Evolutionary conservation across 2,329 filamentous ascomycete genomes (phyloP).

Genomic region (Akanthomyces dipterigenus): DNA sequence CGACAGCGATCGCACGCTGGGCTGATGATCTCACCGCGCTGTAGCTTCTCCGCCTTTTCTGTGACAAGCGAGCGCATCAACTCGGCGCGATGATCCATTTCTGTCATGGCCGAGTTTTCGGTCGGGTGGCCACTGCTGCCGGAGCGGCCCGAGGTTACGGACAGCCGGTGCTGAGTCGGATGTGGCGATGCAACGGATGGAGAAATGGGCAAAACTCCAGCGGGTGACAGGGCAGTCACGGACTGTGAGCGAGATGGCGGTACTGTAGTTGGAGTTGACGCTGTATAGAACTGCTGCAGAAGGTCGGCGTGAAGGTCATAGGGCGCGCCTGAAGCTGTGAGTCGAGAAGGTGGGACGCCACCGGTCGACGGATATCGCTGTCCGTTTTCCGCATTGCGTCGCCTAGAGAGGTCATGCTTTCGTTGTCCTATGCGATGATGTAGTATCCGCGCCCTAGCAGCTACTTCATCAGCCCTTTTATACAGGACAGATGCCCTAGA

Average conservation of each 20-base stretch:
- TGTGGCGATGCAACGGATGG: constrained; percentile 21
- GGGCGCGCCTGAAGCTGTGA: constrained; percentile 22
- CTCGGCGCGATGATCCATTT: constrained; percentile 24
- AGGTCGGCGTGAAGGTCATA: constrained; percentile 49
- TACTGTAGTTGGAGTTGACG: constrained; percentile 13
- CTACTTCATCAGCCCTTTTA: constrained; percentile 71
- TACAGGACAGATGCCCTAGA: constrained; percentile 69
- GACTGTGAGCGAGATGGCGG: constrained; percentile 23
- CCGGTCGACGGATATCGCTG: constrained; percentile 28
- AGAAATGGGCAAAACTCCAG: constrained; percentile 21
- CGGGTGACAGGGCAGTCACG: constrained; percentile 19
- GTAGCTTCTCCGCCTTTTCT: constrained; percentile 66
- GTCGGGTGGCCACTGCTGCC: constrained; percentile 14
- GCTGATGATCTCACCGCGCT: constrained; percentile 66
- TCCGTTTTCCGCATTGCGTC: constrained; percentile 22
- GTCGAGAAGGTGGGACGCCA: constrained; percentile 15
- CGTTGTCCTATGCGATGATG: constrained; percentile 60
- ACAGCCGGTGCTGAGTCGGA: constrained; percentile 12
- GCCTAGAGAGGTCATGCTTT: constrained; percentile 24
- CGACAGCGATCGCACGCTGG: constrained; percentile 82
- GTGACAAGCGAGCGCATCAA: constrained; percentile 54
- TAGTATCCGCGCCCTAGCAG: constrained; percentile 59
- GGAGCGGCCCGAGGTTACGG: constrained; percentile 13
- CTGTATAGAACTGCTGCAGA: constrained; percentile 43
- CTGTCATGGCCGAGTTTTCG: constrained; percentile 20